Base-by-base conservation (phyloP, 1,284 basidiomycete genomes). In the Volvariella surrecta region DNA sequence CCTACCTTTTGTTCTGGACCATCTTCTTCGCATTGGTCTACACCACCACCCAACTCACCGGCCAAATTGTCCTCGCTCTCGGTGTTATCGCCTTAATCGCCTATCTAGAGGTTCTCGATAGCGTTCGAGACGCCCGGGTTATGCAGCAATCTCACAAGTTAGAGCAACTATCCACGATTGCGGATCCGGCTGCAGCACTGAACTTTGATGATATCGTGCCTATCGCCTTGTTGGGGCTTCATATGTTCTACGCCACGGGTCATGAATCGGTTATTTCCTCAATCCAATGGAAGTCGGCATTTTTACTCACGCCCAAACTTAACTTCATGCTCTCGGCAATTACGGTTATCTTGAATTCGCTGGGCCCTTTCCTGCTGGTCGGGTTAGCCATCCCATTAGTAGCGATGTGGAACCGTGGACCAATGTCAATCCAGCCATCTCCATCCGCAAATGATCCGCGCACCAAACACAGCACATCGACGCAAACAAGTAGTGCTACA, bases 221-320 rank as follows among this genome's bases (percentile, higher is more conserved):
- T 0, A 58, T 95, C 15, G 82, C 84, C 1, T 71, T 95, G 4
- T 70, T 93, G n/a, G 82, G 79, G 0, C 59, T 85, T 38, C 71
- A 89, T 44, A 62, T 76, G 6, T 98, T 95, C 73, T 91, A 89
- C 59, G 68, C 76, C 0, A 96, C 94, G 0, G 95, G 95, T 1
- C 95, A 99, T 58, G 93, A 98, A 62, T 76, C 92, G 0, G 86
- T 86, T 0, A 73, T 99, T 34, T 75, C 90, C 1, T 84, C 89
- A 6, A 82, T 99, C 44, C 94, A 99, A 56, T 99, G 96, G 96
- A 95, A 97, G 59, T 64, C 84, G 0, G 94, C 89, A 0, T 99
- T 98, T 62, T 52, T 92, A 54, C 55, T 93, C 61, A 74, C 77
- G 8, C 62, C 78, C 0, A 77, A 67, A 0, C 70, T 93, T 37